These are phyloP conservation scores for Sphaerobolus stellatus DNA, from an alignment of 1,284 basidiomycete species.

Conservation along the genomic window DNA sequence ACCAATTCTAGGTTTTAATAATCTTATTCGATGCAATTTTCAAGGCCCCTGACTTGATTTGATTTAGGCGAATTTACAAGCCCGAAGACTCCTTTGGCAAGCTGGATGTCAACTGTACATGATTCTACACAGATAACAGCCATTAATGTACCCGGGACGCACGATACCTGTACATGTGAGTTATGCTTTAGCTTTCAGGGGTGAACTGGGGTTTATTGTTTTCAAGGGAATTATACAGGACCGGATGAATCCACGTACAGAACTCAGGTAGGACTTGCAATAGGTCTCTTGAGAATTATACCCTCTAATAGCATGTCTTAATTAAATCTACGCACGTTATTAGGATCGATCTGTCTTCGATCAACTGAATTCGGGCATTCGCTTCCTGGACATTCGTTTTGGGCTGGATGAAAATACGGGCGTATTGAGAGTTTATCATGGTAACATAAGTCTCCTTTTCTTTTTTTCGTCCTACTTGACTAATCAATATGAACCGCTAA, in stretches of 20 bases:
- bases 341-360: conserved; percentile 23
- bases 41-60: not conserved
- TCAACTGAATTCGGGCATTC: conserved; percentile 22
- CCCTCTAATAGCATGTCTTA: not conserved
- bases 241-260: not conserved
- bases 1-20: conserved; percentile 12
- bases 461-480: not conserved
- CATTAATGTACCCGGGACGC: conserved; percentile 21
- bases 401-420: conserved; percentile 16
- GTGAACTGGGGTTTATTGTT: too few species aligned
- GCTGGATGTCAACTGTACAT: conserved; percentile 18
- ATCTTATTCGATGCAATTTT: not conserved
- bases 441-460: conserved; percentile 6
- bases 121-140: conserved; percentile 16
- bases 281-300: not conserved
- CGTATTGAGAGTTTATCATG: conserved; percentile 19
- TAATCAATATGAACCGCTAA: not conserved
- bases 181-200: not conserved
- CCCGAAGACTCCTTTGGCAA: not conserved
- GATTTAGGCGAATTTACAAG: conserved; percentile 4
- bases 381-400: conserved; percentile 22
- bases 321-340: not conserved
- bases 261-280: conserved; percentile 10
- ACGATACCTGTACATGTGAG: conserved; percentile 21
- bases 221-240: conserved; percentile 16